Base-by-base conservation (phyloP, 371 early-diverging fungal species). In the Choanephora cucurbitarum region DNA sequence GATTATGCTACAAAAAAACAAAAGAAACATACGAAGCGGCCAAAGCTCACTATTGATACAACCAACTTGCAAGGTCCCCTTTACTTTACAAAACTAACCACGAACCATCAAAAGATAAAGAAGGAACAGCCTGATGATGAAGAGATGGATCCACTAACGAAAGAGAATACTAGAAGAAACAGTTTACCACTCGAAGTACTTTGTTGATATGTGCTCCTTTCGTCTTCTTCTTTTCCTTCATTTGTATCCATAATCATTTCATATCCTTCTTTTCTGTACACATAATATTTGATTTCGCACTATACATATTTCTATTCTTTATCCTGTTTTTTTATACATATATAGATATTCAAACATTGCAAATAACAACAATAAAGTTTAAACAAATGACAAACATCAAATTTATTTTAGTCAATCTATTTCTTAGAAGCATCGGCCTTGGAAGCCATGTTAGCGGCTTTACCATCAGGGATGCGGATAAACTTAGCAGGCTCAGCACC, bases 381-480 rank as follows among this genome's bases (percentile, higher is more conserved):
- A 28, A 28, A n/a, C n/a, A 5, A 28, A 28, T 28, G 28, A 28
- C 7, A 3, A 28, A 5, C 28, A 28, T 28, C 28, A 28, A 28
- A 5, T 28, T 28, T 28, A 28, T 28, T 28, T 28, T 5, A 28
- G 7, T 7, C 21, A 37, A 23, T 24, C n/a, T 49, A 49, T 43
- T 49, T 56, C 43, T 56, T 49, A 7, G 46, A 17, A 31, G 40
- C 22, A 51, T 58, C 58, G 47, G 62, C 62, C 73, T 94, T 94
- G 51, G 91, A 89, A 21, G 81, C 83, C 67, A 84, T 87, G 45
- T 81, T 87, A 0, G 86, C 83, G 17, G 85, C 91, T 73, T 91
- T 92, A 49, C 98, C 98, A 71, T 98, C 99, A 21, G 99, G 99
- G 57, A 98, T 94, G 57, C 67, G 66, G 60, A 95, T 94, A 52